Base-by-base conservation (phyloP, 768 basidiomycete genomes). In the Boletellus sp. region DNA sequence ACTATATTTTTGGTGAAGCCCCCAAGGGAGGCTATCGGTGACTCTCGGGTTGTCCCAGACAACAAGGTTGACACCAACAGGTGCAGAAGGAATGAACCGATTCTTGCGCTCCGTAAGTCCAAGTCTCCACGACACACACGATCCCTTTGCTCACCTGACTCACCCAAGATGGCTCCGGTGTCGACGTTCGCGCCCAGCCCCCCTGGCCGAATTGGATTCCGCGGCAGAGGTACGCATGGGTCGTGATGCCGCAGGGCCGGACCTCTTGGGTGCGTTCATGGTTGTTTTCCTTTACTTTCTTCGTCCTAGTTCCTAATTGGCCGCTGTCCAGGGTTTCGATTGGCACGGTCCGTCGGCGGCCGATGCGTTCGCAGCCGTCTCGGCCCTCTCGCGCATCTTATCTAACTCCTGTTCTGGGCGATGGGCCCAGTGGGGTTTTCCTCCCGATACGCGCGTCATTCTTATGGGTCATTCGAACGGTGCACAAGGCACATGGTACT, bases 381-480 rank as follows among this genome's bases (percentile, higher is more conserved):
- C 78, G 23, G 81, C 84, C 3, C 70, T 94, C 32, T 62, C 66
- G 3, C 33, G 31, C 3, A 77, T 90, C 33, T 60, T 87, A 4
- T 55, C 68, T 6, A 46, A 48, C 4, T 64, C 63, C 15, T 43
- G 58, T 20, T 38, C 63, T 5, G 52, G 40, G 48, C 51, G 51
- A 26, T 79, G 78, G 79, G 58, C 65, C 47, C 34, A 60, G 16
- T 79, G 78, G 73, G 55, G 51, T 16, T 73, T 79, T 38, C 52
- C 60, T 28, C 13, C 57, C 0, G 55, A 72, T 24, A 73, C 75
- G 3, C 73, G 72, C 24, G 78, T 82, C 8, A 70, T 86, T 16
- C 60, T 93, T n/a, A 72, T 93, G 28, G 93, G 94, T 0, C 93
- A 96, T 63, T 94, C 92, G 3, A 96, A 96, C 64, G 93, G 93